phyloP scores from a whole-genome alignment of 202 grass and related monocot genomes.

The Saccharum hybrid region DNA sequence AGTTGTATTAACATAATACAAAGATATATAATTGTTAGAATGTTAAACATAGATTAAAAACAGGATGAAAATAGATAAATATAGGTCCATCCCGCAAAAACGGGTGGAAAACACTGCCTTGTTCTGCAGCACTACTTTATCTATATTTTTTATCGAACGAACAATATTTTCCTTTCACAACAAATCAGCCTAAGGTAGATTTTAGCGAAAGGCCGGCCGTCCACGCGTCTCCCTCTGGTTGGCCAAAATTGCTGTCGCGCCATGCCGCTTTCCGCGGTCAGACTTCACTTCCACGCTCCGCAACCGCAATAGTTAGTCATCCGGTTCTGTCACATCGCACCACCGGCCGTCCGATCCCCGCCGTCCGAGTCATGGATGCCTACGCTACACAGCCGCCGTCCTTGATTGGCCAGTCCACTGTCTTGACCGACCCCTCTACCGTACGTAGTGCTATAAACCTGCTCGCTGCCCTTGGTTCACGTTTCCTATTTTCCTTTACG shows the following conservation, averaged over 20 bases:
- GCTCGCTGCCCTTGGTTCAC: neutral
- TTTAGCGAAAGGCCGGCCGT: too few relatives aligned
- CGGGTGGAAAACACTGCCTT: too few relatives aligned
- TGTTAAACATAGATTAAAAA: too few relatives aligned
- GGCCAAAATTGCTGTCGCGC: neutral
- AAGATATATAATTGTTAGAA: too few relatives aligned
- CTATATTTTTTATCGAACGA: too few relatives aligned
- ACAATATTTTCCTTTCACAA: too few relatives aligned
- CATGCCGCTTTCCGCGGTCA: neutral
- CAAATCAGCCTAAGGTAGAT: too few relatives aligned
- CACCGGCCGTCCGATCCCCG: constrained; percentile 15
- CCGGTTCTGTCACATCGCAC: constrained; percentile 20
- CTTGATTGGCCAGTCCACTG: constrained; percentile 18
- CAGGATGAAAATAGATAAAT: too few relatives aligned
- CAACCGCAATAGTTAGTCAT: neutral
- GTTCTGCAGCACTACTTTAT: too few relatives aligned
- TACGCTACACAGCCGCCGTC: neutral
- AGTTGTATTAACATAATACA: too few relatives aligned
- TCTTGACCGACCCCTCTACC: neutral
- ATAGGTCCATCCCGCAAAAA: too few relatives aligned
- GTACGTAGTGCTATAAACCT: constrained; percentile 29
- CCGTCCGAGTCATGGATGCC: constrained; percentile 10
- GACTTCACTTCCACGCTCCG: constrained; percentile 26
- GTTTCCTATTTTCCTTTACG: too few relatives aligned
- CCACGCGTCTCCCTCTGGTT: neutral